Conservation (phyloP, 495 filamentous ascomycete genomes). For the Lentithecium fluviatile region DNA sequence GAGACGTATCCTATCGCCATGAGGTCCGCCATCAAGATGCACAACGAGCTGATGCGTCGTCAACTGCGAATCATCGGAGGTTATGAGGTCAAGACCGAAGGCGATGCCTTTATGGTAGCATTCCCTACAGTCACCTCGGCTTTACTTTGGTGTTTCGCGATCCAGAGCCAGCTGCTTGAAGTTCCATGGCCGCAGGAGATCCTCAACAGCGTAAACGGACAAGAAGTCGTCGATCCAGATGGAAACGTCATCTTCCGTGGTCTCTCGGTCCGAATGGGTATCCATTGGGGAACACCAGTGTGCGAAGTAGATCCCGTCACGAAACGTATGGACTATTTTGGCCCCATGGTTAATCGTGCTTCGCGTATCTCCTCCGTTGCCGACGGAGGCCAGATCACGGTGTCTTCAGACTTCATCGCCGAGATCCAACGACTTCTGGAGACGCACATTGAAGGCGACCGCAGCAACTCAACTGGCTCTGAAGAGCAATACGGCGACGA, state of each 20-base stretch:
- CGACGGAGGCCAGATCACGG: slow-evolving; percentile 96
- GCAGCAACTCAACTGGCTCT: slow-evolving; percentile 61
- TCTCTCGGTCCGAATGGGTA: slow-evolving; percentile 93
- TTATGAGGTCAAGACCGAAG: slow-evolving; percentile 99
- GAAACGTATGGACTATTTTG: slow-evolving; percentile 98
- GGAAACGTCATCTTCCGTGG: slow-evolving; percentile 88
- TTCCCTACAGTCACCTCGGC: slow-evolving; percentile 94
- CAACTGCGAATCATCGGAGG: slow-evolving; percentile 92
- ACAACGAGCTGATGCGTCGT: slow-evolving; percentile 92
- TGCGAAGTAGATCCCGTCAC: slow-evolving; percentile 95
- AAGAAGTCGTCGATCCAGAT: slow-evolving; percentile 77
- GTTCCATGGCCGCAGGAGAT: slow-evolving; percentile 93
- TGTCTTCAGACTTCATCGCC: slow-evolving; percentile 92
- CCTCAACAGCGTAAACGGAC: slow-evolving; percentile 78
- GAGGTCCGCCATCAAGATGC: slow-evolving; percentile 90
- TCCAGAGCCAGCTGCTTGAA: slow-evolving; percentile 81
- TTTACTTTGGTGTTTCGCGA: slow-evolving; percentile 91
- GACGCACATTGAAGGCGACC: slow-evolving; percentile 75
- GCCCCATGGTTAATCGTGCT: slow-evolving; percentile 97
- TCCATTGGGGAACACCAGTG: slow-evolving; percentile 91
- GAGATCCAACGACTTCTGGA: slow-evolving; percentile 92
- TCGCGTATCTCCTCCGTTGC: slow-evolving; percentile 88
- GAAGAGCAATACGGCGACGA: slow-evolving; percentile 73
- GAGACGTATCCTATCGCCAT: slow-evolving; percentile 92
- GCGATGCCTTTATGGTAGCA: slow-evolving; percentile 98